Conservation (phyloP, 768 basidiomycete species). For the Porphyrellus cyaneotinctus region DNA sequence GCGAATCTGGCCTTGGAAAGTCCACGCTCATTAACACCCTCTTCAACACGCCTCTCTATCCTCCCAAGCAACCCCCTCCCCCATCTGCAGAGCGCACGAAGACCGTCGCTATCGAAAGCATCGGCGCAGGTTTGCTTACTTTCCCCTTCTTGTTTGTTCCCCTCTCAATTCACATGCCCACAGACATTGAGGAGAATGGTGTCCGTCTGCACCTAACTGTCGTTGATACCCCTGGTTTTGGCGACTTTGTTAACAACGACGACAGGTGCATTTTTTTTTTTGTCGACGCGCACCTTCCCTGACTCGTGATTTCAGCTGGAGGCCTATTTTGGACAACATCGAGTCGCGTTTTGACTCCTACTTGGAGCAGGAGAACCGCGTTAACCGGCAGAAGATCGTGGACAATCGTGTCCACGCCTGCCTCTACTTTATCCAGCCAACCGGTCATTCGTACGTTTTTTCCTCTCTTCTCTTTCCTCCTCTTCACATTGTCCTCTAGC, state of each 20-base stretch:
- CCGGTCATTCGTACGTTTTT: constrained; percentile 84
- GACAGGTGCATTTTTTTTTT: constrained; percentile 61
- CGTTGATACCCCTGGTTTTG: constrained; percentile 98
- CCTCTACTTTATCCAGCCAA: constrained; percentile 98
- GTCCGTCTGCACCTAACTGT: constrained; percentile 97
- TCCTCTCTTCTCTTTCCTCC: not conserved
- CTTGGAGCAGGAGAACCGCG: constrained; percentile 97
- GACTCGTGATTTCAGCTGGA: constrained; percentile 65
- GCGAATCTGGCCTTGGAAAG: constrained; percentile 98
- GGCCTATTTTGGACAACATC: constrained; percentile 96
- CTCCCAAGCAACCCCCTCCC: constrained; percentile 76
- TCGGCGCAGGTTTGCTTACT: constrained; percentile 76
- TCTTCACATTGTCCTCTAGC: constrained; percentile 37
- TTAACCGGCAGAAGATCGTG: constrained; percentile 88
- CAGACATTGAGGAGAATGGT: constrained; percentile 98
- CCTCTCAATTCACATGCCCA: constrained; percentile 23
- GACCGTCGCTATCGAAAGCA: constrained; percentile 98
- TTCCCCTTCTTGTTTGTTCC: not conserved
- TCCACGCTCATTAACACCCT: constrained; percentile 98
- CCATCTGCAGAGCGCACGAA: constrained; percentile 85
- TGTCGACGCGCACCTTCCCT: constrained; percentile 10
- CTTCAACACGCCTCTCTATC: constrained; percentile 95
- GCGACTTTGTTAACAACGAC: constrained; percentile 99
- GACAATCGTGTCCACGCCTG: constrained; percentile 99
- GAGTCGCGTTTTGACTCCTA: constrained; percentile 97